These are phyloP conservation scores for Glycyrrhiza uralensis DNA, from an alignment of 306 rosid genomes.

Conservation along the genomic window DNA sequence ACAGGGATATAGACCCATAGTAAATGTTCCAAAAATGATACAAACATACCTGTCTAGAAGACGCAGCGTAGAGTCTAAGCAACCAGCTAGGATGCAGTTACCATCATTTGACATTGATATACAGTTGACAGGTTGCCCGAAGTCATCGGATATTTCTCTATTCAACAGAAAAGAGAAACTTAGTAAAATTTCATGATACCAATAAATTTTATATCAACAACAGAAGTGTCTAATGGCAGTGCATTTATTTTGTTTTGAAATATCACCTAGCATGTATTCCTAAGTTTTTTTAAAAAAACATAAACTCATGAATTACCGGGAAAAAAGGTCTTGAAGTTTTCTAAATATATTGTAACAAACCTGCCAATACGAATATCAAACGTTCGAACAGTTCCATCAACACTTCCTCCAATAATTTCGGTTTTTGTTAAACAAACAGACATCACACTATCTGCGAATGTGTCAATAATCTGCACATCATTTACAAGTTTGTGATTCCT, in stretches of 20 bases:
- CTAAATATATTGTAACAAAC: slow-evolving; percentile 28
- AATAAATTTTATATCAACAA: background rate
- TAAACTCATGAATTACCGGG: background rate
- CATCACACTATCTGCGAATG: slow-evolving; percentile 87
- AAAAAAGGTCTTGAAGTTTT: background rate
- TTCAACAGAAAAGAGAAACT: background rate
- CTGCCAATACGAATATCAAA: slow-evolving; percentile 88
- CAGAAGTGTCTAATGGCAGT: background rate
- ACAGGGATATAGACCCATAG: background rate
- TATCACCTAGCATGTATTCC: background rate
- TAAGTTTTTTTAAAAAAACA: background rate
- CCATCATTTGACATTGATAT: slow-evolving; percentile 93
- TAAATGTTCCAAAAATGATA: background rate
- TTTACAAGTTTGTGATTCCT: slow-evolving; percentile 8
- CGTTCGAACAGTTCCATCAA: slow-evolving; percentile 91
- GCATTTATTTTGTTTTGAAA: background rate
- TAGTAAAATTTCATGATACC: background rate
- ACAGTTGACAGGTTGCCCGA: slow-evolving; percentile 92
- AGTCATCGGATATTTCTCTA: slow-evolving; percentile 77
- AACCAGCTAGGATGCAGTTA: slow-evolving; percentile 78
- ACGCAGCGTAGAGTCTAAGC: slow-evolving; percentile 79
- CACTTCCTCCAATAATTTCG: slow-evolving; percentile 89
- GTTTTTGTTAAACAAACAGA: slow-evolving; percentile 80
- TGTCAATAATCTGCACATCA: slow-evolving; percentile 70
- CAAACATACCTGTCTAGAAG: slow-evolving; percentile 66